Conservation (phyloP, 768 basidiomycete genomes). For the Auriscalpium vulgare region DNA sequence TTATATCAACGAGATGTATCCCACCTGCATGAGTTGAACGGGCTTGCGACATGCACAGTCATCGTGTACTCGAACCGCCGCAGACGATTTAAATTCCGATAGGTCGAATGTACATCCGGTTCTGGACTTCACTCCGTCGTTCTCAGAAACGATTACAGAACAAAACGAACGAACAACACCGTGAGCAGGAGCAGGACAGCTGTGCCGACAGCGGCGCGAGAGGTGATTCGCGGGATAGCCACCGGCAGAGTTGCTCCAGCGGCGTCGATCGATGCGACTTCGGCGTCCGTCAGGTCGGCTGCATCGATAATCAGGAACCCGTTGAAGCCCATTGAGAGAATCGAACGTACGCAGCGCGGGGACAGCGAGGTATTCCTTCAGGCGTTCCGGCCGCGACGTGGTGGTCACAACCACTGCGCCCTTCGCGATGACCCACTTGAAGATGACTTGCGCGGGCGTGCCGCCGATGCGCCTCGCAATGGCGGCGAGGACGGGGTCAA, state of each 20-base stretch:
- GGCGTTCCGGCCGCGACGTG: background rate
- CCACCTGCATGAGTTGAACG: no score
- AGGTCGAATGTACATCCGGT: no score
- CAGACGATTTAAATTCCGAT: no score
- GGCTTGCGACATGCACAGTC: no score
- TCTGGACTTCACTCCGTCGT: no score
- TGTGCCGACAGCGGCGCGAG: background rate
- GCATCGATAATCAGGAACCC: background rate
- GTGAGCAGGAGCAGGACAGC: background rate
- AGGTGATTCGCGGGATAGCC: no score
- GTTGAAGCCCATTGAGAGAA: no score
- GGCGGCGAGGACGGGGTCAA: slow-evolving; percentile 39
- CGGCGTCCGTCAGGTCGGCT: background rate
- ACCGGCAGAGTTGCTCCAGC: background rate
- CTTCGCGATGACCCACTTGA: slow-evolving; percentile 55
- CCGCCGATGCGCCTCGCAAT: slow-evolving; percentile 41
- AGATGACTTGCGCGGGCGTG: slow-evolving; percentile 51
- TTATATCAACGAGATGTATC: no score
- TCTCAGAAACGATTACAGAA: background rate
- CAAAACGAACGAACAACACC: background rate
- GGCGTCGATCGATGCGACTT: background rate
- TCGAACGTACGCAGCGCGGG: background rate
- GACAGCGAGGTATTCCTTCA: background rate
- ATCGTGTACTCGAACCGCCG: no score
- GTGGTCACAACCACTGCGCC: slow-evolving; percentile 50